These are phyloP conservation scores for Saxophila tyrrhenica DNA, from an alignment of 495 filamentous ascomycete genomes.

Conservation along the genomic window DNA sequence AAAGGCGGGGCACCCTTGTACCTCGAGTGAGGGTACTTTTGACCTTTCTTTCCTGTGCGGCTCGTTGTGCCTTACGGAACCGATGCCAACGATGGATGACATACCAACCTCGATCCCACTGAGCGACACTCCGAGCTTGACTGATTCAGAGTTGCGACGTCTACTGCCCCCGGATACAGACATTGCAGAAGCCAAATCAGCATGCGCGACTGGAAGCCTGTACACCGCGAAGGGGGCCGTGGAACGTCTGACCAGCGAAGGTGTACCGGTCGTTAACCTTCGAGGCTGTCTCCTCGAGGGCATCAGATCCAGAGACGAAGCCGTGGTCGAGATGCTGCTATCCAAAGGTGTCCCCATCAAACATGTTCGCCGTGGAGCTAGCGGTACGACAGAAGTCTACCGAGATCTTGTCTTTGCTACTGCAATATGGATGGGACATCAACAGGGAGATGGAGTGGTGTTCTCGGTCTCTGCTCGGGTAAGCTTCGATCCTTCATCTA, in stretches of 20 bases:
- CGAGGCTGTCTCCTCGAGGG: neutral
- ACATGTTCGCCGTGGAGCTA: neutral
- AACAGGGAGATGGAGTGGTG: constrained; percentile 3
- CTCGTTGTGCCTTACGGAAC: too few species aligned
- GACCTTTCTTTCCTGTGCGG: too few species aligned
- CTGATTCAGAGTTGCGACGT: too few species aligned
- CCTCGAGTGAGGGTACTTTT: too few species aligned
- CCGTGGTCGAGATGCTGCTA: neutral
- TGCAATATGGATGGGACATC: constrained; percentile 1
- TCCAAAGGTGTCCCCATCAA: neutral
- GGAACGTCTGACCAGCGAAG: neutral
- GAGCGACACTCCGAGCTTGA: too few species aligned
- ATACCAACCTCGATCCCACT: too few species aligned
- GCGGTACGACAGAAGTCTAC: neutral
- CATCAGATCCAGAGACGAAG: neutral
- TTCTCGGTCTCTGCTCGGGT: neutral
- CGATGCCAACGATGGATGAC: too few species aligned
- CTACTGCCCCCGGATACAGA: neutral
- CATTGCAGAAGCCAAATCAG: neutral
- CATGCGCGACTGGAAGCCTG: neutral
- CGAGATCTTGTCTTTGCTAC: neutral
- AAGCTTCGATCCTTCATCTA: neutral
- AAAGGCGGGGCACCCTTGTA: too few species aligned
- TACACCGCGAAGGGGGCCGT: neutral
- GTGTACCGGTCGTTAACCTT: neutral